Base-by-base conservation (phyloP, 2,329 filamentous ascomycete genomes). In the Penicillium fuscoglaucum region DNA sequence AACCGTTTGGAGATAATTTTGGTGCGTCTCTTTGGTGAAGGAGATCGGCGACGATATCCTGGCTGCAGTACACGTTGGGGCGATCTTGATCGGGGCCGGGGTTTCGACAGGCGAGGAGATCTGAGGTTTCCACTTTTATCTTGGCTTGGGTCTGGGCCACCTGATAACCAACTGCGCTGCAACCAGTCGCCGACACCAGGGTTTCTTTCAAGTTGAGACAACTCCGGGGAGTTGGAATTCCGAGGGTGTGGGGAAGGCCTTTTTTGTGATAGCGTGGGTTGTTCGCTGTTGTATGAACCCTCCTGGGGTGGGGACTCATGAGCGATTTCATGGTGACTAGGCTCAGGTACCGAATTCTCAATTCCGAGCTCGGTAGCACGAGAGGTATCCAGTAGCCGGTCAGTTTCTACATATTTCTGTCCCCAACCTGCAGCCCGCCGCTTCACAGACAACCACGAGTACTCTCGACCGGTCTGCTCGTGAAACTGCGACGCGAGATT, bases 401-500 rank as follows among this genome's bases (percentile, higher is more conserved):
- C 45, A 12, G 15, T 13, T 46, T 28, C 17, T 12, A 13, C 12
- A 8, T 41, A 37, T n/a, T 26, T 37, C n/a, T 37, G 51, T 6
- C 24, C 12, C 51, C 51, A 53, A 26, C 39, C 21, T 2, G 40
- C 44, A n/a, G 45, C 45, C 43, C 37, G 44, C 9, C 55, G 37
- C 15, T 48, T 58, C 17, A 48, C 55, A 26, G 55, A 58, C 35
- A 48, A 21, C 55, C 55, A 58, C 5, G 55, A 58, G 19, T 58
- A 58, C n/a, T 47, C 43, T 2, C 50, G 55, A 21, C 44, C 43
- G 7, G 43, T 48, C 19, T 33, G 13, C 9, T 54, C 13, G 6
- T 3, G n/a, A 48, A 58, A 58, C 15, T 7, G 29, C 8, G 37
- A 19, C 2, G 50, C 55, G 10, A 58, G 44, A 24, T 58, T 24